These are phyloP conservation scores for Pythium vanterpoolii DNA, from an alignment of 352 stramenopile species.

Conservation along the genomic window DNA sequence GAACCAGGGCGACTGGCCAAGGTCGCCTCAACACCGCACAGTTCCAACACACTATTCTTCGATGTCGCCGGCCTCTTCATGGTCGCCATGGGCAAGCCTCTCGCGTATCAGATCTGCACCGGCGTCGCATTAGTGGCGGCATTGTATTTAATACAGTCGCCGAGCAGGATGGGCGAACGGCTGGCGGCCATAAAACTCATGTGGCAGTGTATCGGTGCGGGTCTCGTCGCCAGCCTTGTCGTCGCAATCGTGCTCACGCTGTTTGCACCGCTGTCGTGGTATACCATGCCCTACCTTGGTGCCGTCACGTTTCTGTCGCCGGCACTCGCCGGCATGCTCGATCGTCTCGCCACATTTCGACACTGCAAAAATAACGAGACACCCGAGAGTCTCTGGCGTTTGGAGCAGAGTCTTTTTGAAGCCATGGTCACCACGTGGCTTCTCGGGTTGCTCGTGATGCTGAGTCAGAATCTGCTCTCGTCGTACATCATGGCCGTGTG, in stretches of 20 bases:
- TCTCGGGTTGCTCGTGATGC: constrained; percentile 30
- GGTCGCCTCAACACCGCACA: constrained; percentile 51
- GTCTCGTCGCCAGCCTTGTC: constrained; percentile 30
- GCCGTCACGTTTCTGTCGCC: constrained; percentile 41
- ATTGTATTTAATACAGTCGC: constrained; percentile 42
- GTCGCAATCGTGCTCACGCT: constrained; percentile 50
- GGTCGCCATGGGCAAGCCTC: constrained; percentile 53
- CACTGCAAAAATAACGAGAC: constrained; percentile 10
- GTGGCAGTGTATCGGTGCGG: constrained; percentile 31
- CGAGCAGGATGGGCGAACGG: constrained; percentile 35
- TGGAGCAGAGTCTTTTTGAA: constrained; percentile 65
- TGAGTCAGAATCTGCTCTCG: constrained; percentile 45
- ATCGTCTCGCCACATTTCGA: constrained; percentile 38
- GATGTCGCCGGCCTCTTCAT: constrained; percentile 63
- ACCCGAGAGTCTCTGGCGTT: constrained; percentile 35
- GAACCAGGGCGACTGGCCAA: constrained; percentile 41
- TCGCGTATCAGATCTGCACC: constrained; percentile 35
- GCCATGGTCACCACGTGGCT: constrained; percentile 47
- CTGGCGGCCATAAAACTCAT: constrained; percentile 40
- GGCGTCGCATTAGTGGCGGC: constrained; percentile 35
- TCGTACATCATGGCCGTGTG: constrained; percentile 61
- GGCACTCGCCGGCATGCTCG: constrained; percentile 51
- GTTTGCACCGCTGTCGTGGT: constrained; percentile 68
- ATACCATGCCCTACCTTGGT: constrained; percentile 49
- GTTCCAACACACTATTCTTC: constrained; percentile 69